Conservation (phyloP, 257 asterid species). For the Nicotiana undulata region DNA sequence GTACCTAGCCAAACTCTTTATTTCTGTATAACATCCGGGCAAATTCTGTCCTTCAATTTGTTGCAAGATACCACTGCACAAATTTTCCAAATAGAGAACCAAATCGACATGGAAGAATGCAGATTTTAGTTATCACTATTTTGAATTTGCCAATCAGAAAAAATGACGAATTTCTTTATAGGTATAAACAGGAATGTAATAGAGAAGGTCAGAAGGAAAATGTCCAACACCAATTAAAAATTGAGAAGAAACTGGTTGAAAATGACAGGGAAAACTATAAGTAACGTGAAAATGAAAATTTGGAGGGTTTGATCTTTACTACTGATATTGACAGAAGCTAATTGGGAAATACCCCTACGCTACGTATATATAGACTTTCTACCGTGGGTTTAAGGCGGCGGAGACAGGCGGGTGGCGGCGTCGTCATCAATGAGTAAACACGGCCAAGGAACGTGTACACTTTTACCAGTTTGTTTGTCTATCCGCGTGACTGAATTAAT, state of each 20-base stretch:
- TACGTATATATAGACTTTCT: not conserved
- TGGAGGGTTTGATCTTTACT: no score
- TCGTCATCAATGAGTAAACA: not conserved
- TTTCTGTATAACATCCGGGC: no score
- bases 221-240: no score
- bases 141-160: not conserved
- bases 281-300: no score
- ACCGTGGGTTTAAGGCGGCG: not conserved
- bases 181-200: not conserved
- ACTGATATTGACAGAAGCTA: not conserved
- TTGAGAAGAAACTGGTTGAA: no score
- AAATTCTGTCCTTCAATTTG: no score
- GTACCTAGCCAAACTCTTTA: no score
- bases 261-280: no score
- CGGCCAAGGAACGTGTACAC: not conserved
- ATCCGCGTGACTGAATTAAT: not conserved
- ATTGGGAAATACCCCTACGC: not conserved
- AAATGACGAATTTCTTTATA: not conserved
- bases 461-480: not conserved
- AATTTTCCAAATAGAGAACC: no score
- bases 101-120: constrained; percentile 48
- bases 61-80: no score
- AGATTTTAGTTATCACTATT: not conserved
- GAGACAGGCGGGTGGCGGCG: not conserved
- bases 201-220: no score